Evolutionary conservation across 176 grass and related monocot genomes (phyloP).

Genomic region (Otatea glauca): DNA sequence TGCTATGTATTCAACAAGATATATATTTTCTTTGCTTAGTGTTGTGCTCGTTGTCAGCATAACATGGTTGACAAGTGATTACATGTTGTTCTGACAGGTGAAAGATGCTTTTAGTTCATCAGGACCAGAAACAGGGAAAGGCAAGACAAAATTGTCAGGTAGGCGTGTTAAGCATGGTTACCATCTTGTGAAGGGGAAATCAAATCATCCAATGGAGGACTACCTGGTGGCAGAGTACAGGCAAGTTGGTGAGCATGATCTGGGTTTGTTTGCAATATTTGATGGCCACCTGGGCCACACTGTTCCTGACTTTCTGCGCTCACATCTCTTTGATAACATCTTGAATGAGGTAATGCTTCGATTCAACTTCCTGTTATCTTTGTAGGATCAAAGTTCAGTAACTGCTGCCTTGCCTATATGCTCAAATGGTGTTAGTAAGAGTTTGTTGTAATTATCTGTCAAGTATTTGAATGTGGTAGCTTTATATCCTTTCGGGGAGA

Average conservation of each 20-base stretch:
- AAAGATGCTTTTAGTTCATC: conserved; percentile 83
- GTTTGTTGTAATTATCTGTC: conserved; percentile 5
- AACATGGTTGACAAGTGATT: conserved; percentile 22
- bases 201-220: conserved; percentile 91
- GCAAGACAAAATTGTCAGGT: conserved; percentile 82
- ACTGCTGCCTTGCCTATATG: neutral
- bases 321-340: conserved; percentile 92
- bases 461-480: conserved; percentile 30
- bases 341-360: conserved; percentile 77
- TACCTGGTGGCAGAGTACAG: conserved; percentile 85
- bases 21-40: conserved; percentile 26
- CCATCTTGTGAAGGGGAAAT: conserved; percentile 92
- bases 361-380: conserved; percentile 13
- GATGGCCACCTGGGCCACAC: conserved; percentile 88
- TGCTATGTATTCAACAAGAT: conserved; percentile 14
- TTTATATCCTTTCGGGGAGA: neutral
- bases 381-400: neutral
- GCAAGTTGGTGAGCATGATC: conserved; percentile 61
- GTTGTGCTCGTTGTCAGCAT: neutral
- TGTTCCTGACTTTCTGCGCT: conserved; percentile 71
- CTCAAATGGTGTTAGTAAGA: conserved; percentile 22
- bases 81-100: conserved; percentile 48
- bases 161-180: conserved; percentile 75
- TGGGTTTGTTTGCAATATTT: conserved; percentile 93
- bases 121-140: conserved; percentile 84